Percentiles rank a stretch among this genome's conserved stretches.
Evolutionary conservation across 2,329 filamentous ascomycete genomes (phyloP).

Genomic region (Acephala macrosclerotiorum): DNA sequence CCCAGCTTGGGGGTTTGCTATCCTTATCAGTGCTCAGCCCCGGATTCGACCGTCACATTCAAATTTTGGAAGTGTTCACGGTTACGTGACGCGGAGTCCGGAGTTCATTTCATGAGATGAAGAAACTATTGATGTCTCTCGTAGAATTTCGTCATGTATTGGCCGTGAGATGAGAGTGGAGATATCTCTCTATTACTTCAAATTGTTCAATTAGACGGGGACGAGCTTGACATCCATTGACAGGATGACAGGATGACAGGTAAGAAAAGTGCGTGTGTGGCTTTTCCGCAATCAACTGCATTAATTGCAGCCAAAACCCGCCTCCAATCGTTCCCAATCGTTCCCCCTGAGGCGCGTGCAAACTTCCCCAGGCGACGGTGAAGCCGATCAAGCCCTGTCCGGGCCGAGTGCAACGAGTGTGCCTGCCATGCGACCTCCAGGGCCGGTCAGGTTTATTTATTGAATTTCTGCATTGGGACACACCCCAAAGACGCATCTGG

Average conservation of each 20-base stretch:
- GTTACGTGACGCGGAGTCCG: too few species aligned
- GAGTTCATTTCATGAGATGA: too few species aligned
- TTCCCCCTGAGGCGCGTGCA: background rate
- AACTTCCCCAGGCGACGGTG: background rate
- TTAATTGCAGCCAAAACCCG: background rate
- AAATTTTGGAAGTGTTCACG: too few species aligned
- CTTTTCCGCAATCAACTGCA: slow-evolving; percentile 1
- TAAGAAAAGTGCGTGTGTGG: slow-evolving; percentile 2
- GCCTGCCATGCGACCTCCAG: background rate
- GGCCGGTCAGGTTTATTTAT: background rate
- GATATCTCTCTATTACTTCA: background rate
- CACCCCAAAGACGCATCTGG: background rate
- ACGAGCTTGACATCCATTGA: background rate
- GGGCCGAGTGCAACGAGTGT: background rate
- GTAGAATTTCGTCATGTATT: background rate
- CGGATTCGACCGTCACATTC: background rate
- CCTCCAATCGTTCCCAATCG: background rate
- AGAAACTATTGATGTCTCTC: background rate
- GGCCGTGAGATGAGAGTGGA: background rate
- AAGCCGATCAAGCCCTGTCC: background rate
- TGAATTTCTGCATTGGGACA: slow-evolving; percentile 4
- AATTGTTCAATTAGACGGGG: background rate
- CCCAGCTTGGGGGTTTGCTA: background rate
- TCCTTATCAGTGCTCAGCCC: slow-evolving; percentile 3
- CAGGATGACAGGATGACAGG: background rate